phyloP scores from a whole-genome alignment of 2,329 filamentous ascomycete species.

The Venturia carpophila region DNA sequence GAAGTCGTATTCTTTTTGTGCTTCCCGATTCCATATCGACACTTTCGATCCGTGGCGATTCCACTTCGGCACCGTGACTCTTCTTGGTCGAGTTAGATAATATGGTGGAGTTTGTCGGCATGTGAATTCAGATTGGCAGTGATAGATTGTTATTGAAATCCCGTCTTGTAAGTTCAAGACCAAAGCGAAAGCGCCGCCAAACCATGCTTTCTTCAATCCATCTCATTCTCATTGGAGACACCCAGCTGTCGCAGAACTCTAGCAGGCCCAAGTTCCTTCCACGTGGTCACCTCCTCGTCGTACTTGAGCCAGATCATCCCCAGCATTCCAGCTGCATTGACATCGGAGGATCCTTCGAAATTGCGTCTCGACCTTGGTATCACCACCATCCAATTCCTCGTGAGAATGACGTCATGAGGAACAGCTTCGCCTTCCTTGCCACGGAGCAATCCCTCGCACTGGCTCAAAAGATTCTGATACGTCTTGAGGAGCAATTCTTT shows the following conservation, averaged over 20 bases:
- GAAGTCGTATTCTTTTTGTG: too few species aligned
- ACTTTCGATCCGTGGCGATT: too few species aligned
- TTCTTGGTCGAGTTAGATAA: background rate
- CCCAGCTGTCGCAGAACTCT: constrained; percentile 5
- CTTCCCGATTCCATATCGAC: too few species aligned
- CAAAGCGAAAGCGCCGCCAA: background rate
- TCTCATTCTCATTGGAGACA: background rate
- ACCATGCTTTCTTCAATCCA: background rate
- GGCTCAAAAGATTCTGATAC: background rate
- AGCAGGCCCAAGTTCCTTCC: constrained; percentile 12
- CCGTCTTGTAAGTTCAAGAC: background rate
- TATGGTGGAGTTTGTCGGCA: background rate
- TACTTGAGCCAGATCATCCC: constrained; percentile 8
- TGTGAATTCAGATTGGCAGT: background rate
- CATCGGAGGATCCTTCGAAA: constrained; percentile 2
- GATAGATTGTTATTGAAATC: background rate
- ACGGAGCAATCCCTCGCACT: background rate
- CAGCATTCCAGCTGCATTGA: constrained; percentile 6
- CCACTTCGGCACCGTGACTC: background rate
- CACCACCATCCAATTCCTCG: constrained; percentile 9
- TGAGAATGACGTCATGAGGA: constrained; percentile 10
- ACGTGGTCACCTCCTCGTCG: constrained; percentile 5
- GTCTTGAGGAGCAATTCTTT: background rate
- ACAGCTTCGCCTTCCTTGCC: constrained; percentile 6
- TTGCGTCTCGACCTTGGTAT: constrained; percentile 6